Evolutionary conservation across 441 rosid genomes (phyloP).

Genomic region (Manihot esculenta): DNA sequence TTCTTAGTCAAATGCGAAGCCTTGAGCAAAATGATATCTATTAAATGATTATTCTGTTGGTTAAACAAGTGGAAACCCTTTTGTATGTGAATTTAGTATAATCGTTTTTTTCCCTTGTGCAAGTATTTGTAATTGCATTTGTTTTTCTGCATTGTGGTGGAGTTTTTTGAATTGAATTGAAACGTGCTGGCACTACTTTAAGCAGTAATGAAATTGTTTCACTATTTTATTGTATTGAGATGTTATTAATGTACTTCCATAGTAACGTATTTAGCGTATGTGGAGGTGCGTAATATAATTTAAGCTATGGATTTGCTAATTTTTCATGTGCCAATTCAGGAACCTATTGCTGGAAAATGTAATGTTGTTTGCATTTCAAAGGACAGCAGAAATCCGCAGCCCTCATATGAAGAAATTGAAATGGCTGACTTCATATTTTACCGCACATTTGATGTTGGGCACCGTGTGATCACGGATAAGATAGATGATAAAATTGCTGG

Average conservation of each 20-base stretch:
- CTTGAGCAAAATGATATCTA: too few species aligned
- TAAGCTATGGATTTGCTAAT: slow-evolving; percentile 8
- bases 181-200: neutral
- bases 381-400: slow-evolving; percentile 64
- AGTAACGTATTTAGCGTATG: neutral
- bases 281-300: neutral
- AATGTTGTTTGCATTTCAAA: slow-evolving; percentile 68
- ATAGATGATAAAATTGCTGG: slow-evolving; percentile 64
- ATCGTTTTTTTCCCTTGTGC: too few species aligned
- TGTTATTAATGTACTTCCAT: neutral
- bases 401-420: slow-evolving; percentile 49
- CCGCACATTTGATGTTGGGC: slow-evolving; percentile 75
- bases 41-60: too few species aligned
- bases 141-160: too few species aligned
- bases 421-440: slow-evolving; percentile 58
- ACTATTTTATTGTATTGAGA: neutral
- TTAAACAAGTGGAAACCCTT: too few species aligned
- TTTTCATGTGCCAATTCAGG: slow-evolving; percentile 42
- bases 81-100: too few species aligned
- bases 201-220: neutral
- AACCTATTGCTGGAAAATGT: slow-evolving; percentile 86
- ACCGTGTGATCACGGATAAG: slow-evolving; percentile 35
- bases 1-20: too few species aligned
- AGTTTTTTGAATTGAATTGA: too few species aligned
- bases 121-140: too few species aligned